phyloP scores from a whole-genome alignment of 495 filamentous ascomycete genomes.

The Margaritispora aquatica region DNA sequence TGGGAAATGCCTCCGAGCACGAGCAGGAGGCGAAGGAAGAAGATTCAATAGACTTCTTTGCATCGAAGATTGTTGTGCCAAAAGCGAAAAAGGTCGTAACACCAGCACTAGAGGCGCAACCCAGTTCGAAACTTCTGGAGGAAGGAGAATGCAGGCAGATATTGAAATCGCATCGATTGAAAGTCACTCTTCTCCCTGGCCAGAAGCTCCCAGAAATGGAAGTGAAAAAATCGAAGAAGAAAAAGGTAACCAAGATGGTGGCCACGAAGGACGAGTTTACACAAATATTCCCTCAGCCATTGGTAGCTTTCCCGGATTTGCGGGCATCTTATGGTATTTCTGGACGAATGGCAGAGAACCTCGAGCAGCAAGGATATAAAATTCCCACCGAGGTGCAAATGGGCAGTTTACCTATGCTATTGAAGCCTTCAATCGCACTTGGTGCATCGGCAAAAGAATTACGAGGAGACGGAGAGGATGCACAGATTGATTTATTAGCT shows the following conservation, averaged over 20 bases:
- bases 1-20: constrained; percentile 21
- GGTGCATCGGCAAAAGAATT: constrained; percentile 25
- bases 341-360: constrained; percentile 64
- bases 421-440: constrained; percentile 44
- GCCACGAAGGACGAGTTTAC: constrained; percentile 37
- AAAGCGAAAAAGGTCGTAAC: constrained; percentile 21
- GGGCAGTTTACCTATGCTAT: constrained; percentile 70
- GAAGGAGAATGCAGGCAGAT: constrained; percentile 67
- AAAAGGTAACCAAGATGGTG: constrained; percentile 44
- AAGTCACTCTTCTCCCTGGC: constrained; percentile 62
- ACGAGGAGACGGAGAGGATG: constrained; percentile 20
- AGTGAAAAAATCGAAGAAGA: constrained; percentile 44
- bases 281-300: constrained; percentile 65
- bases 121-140: constrained; percentile 28
- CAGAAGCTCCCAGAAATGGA: constrained; percentile 34
- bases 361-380: constrained; percentile 75
- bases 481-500: constrained; percentile 63
- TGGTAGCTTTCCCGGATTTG: constrained; percentile 71
- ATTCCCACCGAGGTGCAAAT: constrained; percentile 93
- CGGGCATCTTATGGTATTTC: constrained; percentile 63
- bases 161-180: constrained; percentile 79
- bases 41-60: constrained; percentile 42
- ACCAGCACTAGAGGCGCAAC: not conserved
- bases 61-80: constrained; percentile 18
- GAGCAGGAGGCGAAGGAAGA: constrained; percentile 24